Evolutionary conservation across 169 alveolate species (phyloP).

Genomic region (Plasmodium yoelii): DNA sequence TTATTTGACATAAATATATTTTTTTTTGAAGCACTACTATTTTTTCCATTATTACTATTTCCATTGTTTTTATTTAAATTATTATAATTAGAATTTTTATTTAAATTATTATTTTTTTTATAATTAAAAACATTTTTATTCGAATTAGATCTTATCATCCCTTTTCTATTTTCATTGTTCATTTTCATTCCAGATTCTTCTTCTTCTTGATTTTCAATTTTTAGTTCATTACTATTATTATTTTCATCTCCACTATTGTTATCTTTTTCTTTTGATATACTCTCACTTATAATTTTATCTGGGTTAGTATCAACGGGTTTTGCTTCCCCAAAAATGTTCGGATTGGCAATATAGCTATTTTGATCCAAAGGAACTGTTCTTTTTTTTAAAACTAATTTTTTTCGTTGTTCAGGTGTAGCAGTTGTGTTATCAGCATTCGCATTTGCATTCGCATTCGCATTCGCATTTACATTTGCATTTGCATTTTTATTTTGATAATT

Average conservation of each 20-base stretch:
- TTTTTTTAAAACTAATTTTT: slow-evolving; percentile 62
- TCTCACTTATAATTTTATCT: slow-evolving; percentile 48
- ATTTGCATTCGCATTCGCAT: slow-evolving; percentile 7
- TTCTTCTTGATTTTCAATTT: slow-evolving; percentile 19
- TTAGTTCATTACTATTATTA: background rate
- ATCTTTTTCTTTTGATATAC: slow-evolving; percentile 50
- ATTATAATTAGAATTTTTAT: slow-evolving; percentile 29
- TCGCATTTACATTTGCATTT: slow-evolving; percentile 10
- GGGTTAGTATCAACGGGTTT: slow-evolving; percentile 74
- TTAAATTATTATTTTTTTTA: slow-evolving; percentile 22
- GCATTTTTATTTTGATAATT: slow-evolving; percentile 20
- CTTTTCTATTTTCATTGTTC: slow-evolving; percentile 8
- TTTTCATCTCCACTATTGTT: background rate
- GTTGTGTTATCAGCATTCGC: slow-evolving; percentile 12
- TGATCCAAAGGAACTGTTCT: slow-evolving; percentile 66
- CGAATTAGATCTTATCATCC: background rate
- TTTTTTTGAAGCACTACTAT: slow-evolving; percentile 15
- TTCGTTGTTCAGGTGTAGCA: slow-evolving; percentile 35
- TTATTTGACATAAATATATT: slow-evolving; percentile 56
- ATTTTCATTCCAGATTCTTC: background rate
- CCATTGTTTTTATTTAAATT: slow-evolving; percentile 1
- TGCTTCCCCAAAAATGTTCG: slow-evolving; percentile 75
- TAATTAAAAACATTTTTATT: slow-evolving; percentile 41
- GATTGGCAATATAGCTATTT: slow-evolving; percentile 48
- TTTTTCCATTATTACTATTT: background rate